A percentile compares a stretch with the other conserved stretches of the same genome.
Evolutionary conservation across 495 filamentous ascomycete species (phyloP).

Genomic region (Cercophora samala): DNA sequence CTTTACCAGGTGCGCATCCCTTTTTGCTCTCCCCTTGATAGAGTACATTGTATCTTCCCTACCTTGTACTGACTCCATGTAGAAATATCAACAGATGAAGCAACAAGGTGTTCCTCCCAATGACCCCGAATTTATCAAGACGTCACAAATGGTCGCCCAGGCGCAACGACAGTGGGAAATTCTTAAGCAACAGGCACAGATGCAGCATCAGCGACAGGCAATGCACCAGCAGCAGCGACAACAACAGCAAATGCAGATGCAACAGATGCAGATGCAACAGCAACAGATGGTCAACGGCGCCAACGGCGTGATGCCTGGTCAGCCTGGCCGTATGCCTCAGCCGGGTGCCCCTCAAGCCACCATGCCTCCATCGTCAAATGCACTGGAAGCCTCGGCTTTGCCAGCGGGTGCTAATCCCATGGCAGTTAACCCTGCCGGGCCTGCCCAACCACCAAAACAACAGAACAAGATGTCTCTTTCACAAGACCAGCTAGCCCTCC

Average conservation of each 20-base stretch:
- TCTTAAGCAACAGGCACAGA: constrained; percentile 45
- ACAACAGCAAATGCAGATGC: constrained; percentile 45
- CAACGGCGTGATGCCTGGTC: constrained; percentile 46
- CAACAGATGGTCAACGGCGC: constrained; percentile 40
- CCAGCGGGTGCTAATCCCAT: constrained; percentile 40
- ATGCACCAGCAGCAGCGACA: constrained; percentile 13
- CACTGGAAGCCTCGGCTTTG: constrained; percentile 36
- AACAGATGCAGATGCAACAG: constrained; percentile 40
- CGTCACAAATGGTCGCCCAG: constrained; percentile 60
- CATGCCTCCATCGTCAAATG: constrained; percentile 30
- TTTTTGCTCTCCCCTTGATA: neutral
- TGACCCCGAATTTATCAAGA: constrained; percentile 78
- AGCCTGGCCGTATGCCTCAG: constrained; percentile 35
- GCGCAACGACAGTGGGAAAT: constrained; percentile 61
- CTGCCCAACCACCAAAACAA: constrained; percentile 17
- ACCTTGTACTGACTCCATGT: constrained; percentile 15
- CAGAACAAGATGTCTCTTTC: constrained; percentile 51
- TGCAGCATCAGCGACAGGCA: constrained; percentile 36
- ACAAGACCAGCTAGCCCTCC: constrained; percentile 62
- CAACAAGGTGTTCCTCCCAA: constrained; percentile 64
- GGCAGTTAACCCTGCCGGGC: constrained; percentile 32
- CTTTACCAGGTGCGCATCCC: constrained; percentile 51
- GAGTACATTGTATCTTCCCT: constrained; percentile 2
- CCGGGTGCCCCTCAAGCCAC: constrained; percentile 31
- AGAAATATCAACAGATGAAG: constrained; percentile 85